Evolutionary conservation across 1,139 yeast species (phyloP), one percentile per base, ranked within the genome.

Genomic region (Hansenula lynferdii): DNA sequence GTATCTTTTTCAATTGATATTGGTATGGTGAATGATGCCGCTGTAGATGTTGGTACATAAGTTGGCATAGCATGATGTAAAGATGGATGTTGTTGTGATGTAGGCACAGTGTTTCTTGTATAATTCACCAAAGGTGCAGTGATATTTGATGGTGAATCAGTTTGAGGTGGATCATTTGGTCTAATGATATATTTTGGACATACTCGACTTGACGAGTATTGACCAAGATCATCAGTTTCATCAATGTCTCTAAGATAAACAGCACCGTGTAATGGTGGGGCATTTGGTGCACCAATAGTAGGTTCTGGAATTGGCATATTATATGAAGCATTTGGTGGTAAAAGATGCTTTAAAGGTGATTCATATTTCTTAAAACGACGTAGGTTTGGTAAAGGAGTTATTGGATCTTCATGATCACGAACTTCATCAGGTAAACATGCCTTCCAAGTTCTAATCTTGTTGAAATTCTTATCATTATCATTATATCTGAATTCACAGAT

Each of bases 381-480:
- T 41, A 73, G 63, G 17, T 65, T 64, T 38, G 69, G 60, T 25
- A 77, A 65, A 19, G 77, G 79, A 31, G 81, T 80, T 49, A 94
- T 90, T 35, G 87, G 87, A 58, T 92, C 97, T 40, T 80, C 84
- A 37, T 77, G 73, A 46, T 85, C 90, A 55, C 97, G 78, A 29
- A 90, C 85, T 58, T 90, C 98, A 61, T 92, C 98, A 0, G 98
- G 98, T 49, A 92, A 73, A 67, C 98, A 92, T 5, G 97, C 97
- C 61, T 87, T 92, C 98, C 98, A 92, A 1, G 98, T 92, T 57
- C 97, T 77, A 54, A 92, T 92, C 58, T 94, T 83, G 64, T 92
- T 92, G 69, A 92, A 92, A 21, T 82, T 83, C 58, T 86, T 87
- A 54, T 85, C 95, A 42, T 77, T 74, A 58, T 90, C 97, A 57